A percentile compares a stretch with the other conserved stretches of the same genome.
phyloP scores from a whole-genome alignment of 139 green algal genomes.

The Chlorella sp. region DNA sequence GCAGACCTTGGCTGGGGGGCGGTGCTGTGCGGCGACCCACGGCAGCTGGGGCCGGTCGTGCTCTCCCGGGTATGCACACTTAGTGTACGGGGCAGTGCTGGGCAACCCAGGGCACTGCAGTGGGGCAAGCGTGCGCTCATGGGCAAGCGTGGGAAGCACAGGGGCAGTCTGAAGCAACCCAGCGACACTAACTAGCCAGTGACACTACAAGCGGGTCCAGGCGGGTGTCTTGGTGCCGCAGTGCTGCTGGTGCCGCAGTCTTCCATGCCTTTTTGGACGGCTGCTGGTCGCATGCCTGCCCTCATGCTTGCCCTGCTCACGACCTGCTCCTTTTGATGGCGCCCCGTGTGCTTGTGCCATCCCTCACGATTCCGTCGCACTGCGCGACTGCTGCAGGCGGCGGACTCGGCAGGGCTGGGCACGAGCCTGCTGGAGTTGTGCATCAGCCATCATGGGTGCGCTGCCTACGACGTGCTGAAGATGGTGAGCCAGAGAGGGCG shows the following conservation, averaged over 20 bases:
- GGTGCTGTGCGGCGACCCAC: conserved; percentile 78
- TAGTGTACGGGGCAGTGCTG: no score
- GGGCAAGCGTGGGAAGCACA: no score
- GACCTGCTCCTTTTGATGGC: background rate
- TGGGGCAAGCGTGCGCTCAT: no score
- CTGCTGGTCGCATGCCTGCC: background rate
- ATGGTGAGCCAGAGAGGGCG: conserved; percentile 7
- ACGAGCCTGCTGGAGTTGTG: conserved; percentile 73
- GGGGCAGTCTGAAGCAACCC: no score
- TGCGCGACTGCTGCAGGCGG: background rate
- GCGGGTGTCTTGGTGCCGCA: no score
- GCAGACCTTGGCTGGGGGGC: conserved; percentile 15
- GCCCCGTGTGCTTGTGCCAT: no score
- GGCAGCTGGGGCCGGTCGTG: conserved; percentile 78
- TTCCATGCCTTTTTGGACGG: no score
- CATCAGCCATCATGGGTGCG: conserved; percentile 32
- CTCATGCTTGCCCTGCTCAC: background rate
- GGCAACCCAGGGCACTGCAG: no score
- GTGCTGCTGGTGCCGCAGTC: no score
- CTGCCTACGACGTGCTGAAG: background rate
- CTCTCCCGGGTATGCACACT: conserved; percentile 44
- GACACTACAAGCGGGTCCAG: no score
- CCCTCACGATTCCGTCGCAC: no score
- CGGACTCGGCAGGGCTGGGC: background rate
- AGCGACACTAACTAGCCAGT: no score